Evolutionary conservation across 768 basidiomycete species (phyloP).

Genomic region (Pulveroboletus sp.): DNA sequence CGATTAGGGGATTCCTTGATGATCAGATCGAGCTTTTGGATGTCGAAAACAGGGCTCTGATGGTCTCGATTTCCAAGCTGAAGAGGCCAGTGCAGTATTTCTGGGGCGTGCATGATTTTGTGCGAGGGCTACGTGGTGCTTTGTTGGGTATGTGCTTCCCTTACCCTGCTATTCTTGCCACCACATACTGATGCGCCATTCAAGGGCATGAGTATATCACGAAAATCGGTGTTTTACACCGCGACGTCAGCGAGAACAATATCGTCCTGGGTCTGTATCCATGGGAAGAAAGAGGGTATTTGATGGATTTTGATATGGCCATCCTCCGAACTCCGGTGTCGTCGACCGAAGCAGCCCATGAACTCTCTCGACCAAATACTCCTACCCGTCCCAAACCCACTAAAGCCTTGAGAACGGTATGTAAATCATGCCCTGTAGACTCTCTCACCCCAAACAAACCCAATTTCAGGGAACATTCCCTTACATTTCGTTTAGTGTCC

Average conservation of each 20-base stretch:
- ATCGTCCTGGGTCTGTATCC: slow-evolving; percentile 24
- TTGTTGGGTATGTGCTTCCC: background rate
- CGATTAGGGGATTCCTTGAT: background rate
- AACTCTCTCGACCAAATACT: background rate
- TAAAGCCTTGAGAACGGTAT: background rate
- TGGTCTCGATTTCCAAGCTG: background rate
- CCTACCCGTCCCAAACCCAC: too few relatives aligned
- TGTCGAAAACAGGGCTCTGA: background rate
- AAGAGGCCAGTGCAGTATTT: background rate
- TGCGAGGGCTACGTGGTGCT: background rate
- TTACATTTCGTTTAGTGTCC: slow-evolving; percentile 12
- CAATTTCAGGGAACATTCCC: slow-evolving; percentile 7
- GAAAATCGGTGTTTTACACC: slow-evolving; percentile 25
- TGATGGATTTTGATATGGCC: slow-evolving; percentile 31
- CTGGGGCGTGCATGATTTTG: background rate
- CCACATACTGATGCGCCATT: too few relatives aligned
- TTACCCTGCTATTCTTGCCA: too few relatives aligned
- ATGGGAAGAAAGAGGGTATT: slow-evolving; percentile 21
- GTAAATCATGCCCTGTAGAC: background rate
- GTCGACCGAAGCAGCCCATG: background rate
- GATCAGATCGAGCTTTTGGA: background rate
- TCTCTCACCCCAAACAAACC: background rate
- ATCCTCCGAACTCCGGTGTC: background rate
- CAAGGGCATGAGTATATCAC: slow-evolving; percentile 15
- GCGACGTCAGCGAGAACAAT: slow-evolving; percentile 22